Evolutionary conservation across 106 monocot genomes (phyloP).

Genomic region (Agapanthus africanus): DNA sequence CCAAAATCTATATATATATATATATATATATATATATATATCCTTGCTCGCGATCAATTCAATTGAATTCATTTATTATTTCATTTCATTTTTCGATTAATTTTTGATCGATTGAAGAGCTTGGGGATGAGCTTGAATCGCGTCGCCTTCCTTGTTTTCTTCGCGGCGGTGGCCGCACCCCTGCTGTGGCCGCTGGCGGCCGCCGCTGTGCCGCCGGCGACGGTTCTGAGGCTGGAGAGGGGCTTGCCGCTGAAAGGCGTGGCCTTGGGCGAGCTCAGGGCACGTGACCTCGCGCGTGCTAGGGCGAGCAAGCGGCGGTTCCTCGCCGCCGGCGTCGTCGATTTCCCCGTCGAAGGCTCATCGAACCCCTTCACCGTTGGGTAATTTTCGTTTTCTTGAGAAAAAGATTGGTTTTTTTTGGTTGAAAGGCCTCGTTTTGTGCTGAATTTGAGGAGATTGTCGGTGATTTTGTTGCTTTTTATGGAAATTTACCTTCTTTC

Average conservation of each 20-base stretch:
- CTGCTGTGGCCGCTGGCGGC: not conserved
- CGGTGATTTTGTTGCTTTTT: not conserved
- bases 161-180: constrained; percentile 3
- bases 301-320: constrained; percentile 33
- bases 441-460: too few species aligned
- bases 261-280: constrained; percentile 29
- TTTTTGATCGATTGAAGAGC: too few species aligned
- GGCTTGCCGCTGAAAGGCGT: constrained; percentile 29
- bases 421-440: too few species aligned
- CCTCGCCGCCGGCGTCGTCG: constrained; percentile 51
- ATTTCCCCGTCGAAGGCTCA: constrained; percentile 83
- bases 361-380: constrained; percentile 82
- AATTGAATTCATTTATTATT: not conserved
- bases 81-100: too few species aligned
- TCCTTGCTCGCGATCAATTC: not conserved
- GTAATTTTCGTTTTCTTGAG: constrained; percentile 19
- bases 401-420: constrained; percentile 1
- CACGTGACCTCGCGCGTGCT: constrained; percentile 32
- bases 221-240: constrained; percentile 58
- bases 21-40: not conserved
- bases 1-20: not conserved
- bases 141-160: not conserved
- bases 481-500: too few species aligned
- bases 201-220: constrained; percentile 14
- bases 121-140: not conserved